These are phyloP conservation scores for Thecaphora thlaspeos DNA, from an alignment of 1,284 basidiomycete genomes.

Conservation along the genomic window DNA sequence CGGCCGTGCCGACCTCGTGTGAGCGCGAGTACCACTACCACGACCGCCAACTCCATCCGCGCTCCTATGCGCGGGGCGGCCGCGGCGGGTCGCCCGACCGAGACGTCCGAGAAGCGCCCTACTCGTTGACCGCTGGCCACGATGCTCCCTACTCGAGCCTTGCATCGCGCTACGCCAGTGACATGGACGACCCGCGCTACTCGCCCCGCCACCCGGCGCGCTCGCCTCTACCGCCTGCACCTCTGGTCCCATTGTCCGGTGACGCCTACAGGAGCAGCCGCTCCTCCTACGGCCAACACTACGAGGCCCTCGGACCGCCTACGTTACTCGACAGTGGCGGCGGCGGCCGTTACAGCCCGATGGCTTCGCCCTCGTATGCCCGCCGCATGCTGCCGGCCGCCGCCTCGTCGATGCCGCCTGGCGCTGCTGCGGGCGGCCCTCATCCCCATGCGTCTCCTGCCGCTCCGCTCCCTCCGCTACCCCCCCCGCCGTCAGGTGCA, in stretches of 20 bases:
- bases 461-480: too few relatives aligned
- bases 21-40: neutral
- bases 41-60: neutral
- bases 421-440: neutral
- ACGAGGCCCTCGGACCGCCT: conserved; percentile 14
- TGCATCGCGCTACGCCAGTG: conserved; percentile 1
- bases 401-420: conserved; percentile 2
- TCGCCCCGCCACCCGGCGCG: conserved; percentile 26
- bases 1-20: neutral
- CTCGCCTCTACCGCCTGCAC: conserved; percentile 14
- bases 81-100: too few relatives aligned
- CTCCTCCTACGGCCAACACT: conserved; percentile 10
- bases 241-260: too few relatives aligned
- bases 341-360: conserved; percentile 27
- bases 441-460: too few relatives aligned
- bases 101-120: too few relatives aligned
- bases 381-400: conserved; percentile 3
- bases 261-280: conserved; percentile 4
- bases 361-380: conserved; percentile 7
- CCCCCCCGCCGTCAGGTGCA: too few relatives aligned
- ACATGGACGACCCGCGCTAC: conserved; percentile 23
- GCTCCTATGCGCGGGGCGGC: neutral
- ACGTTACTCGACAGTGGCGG: conserved; percentile 11
- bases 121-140: neutral
- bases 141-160: conserved; percentile 15